Evolutionary conservation across 139 green algal genomes (phyloP), one percentile per base, ranked within the genome.

Genomic region (Chlorella vulgaris): DNA sequence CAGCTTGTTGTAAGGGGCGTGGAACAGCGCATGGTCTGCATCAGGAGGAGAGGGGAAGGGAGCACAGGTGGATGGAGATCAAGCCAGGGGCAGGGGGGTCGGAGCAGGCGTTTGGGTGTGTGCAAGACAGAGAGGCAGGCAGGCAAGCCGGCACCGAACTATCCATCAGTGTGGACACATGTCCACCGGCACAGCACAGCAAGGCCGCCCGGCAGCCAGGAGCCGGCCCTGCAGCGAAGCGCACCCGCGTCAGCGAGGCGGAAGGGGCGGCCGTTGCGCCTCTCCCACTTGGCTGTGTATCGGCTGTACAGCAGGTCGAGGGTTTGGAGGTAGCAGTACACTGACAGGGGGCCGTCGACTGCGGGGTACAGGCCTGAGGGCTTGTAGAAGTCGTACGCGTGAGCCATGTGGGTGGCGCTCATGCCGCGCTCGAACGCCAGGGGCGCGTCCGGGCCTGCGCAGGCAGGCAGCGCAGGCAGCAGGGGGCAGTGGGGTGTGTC

Each of bases 351-450:
- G 15, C 90, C 90, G 62, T 94, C 88, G 53, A 94, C 91, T 43
- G 84, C 76, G 0, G 93, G 93, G 74, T 92, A 97, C 21, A 91
- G 65, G 47, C 86, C 87, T 18, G 81, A 68, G 7, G 94, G 94
- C 86, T 97, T 98, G 84, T 89, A 94, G 43, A 98, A 98, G 71
- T 98, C 94, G 66, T 91, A 94, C 1, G 87, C 81, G 78, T 98
- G 81, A 22, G 86, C 67, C 36, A 83, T 80, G 80, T 95, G 88
- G 24, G 74, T 88, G 22, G 90, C 85, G 4, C 78, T 76, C 75
- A 96, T n/a, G 65, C 77, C 31, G 1, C 87, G 84, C 67, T 97
- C 91, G 36, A 97, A 36, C 51, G 81, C 88, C 28, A 98, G 87
- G 1, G 94, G 93, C 0, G 94, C 94, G 42, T 92, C 83, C 4